Evolutionary conservation across 2,329 filamentous ascomycete species (phyloP).

Genomic region (Cercospora sp.): DNA sequence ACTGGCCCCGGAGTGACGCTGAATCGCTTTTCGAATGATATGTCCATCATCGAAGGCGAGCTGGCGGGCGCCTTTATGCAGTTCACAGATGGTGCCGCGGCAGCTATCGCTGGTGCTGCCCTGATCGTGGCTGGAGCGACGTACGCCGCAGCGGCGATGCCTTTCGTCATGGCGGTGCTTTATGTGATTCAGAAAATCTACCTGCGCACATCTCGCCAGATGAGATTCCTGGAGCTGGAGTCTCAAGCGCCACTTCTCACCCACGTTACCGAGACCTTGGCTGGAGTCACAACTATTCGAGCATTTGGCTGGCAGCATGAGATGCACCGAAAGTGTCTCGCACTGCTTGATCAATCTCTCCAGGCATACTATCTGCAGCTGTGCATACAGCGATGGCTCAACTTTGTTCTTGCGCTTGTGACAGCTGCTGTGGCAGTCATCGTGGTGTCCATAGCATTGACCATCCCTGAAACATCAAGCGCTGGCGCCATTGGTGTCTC

Average conservation of each 20-base stretch:
- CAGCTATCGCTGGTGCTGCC: constrained; percentile 39
- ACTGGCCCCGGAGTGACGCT: constrained; percentile 49
- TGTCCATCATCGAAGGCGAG: constrained; percentile 49
- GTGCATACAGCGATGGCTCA: constrained; percentile 50
- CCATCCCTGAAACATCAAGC: constrained; percentile 39
- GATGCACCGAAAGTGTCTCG: constrained; percentile 42
- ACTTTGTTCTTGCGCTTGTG: constrained; percentile 44
- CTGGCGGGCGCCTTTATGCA: constrained; percentile 39
- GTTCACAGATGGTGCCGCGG: constrained; percentile 11
- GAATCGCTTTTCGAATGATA: constrained; percentile 53
- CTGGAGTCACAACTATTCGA: constrained; percentile 53
- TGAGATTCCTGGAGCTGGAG: constrained; percentile 56
- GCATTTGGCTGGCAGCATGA: constrained; percentile 52
- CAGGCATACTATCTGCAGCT: constrained; percentile 49
- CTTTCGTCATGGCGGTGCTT: constrained; percentile 41
- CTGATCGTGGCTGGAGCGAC: constrained; percentile 44
- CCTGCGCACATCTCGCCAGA: constrained; percentile 49
- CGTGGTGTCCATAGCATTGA: constrained; percentile 39
- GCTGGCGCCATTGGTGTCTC: constrained; percentile 51
- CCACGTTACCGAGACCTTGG: constrained; percentile 53
- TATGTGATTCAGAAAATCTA: constrained; percentile 50
- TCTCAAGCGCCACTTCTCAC: constrained; percentile 51
- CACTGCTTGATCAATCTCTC: constrained; percentile 45
- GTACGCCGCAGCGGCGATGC: constrained; percentile 45
- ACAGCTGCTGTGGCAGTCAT: constrained; percentile 38